Base-by-base conservation (phyloP, 352 stramenopile genomes). In the Phytophthora foliorum region DNA sequence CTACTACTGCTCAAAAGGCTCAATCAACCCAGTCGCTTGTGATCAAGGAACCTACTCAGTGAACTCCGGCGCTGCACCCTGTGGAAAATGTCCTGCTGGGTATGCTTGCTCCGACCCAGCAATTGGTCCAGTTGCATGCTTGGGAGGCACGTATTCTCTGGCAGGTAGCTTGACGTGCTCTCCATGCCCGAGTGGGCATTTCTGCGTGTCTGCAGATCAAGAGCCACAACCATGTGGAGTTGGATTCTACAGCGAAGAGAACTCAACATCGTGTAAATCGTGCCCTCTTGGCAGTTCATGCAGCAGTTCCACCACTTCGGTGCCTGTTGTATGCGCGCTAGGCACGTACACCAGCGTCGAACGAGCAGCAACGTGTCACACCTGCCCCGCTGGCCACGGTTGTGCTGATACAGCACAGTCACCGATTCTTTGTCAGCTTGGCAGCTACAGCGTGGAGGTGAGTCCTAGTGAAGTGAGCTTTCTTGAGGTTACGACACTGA, bases 341-440 rank as follows among this genome's bases (percentile, higher is more conserved):
- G 72, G 75, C 9, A 75, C 68, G 3, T 83, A 74, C 46, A 76
- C 48, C 53, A 78, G 67, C 22, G 32, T 58, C 6, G 46, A 66
- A 25, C 57, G 65, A 34, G 44, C 51, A 16, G 22, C 45, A 5
- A 27, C 45, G 2, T 90, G 82, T 21, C 29, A 48, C n/a, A 45
- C 60, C 8, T 96, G 89, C 52, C 70, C 78, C 16, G 74, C 75
- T 29, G 90, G 90, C 7, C 83, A 88, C 57, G 67, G 63, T 21
- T 97, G 89, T 36, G 69, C 75, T 17, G 78, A 87, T 58, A 58
- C 67, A 32, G 74, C 69, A 4, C 55, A 75, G 7, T 65, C 64
- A 19, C 74, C 84, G 6, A 16, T 64, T 31, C 56, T 76, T 10
- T 96, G 89, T 22, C 6, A 69, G 2, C 10, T 62, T 11, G 85